A percentile compares a stretch with the other conserved stretches of the same genome.
These are phyloP conservation scores for Blechomonas ayalai DNA, from an alignment of 208 protist species.

Conservation along the genomic window DNA sequence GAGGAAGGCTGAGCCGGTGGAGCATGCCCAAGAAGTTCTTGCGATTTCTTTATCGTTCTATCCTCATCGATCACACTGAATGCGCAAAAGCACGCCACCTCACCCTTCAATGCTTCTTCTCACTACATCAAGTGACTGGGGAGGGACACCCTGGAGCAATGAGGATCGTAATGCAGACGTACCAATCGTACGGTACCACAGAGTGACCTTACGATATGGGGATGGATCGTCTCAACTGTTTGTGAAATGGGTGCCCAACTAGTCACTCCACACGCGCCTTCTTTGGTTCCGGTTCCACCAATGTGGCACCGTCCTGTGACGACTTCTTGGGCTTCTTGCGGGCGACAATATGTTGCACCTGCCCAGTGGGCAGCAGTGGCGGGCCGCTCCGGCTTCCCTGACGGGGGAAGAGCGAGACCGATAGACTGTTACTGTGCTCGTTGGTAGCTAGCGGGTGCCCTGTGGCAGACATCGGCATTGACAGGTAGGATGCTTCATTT, in stretches of 20 bases:
- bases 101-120: too few relatives aligned
- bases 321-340: constrained; percentile 64
- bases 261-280: constrained; percentile 11
- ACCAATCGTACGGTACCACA: too few relatives aligned
- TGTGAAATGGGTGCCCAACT: background rate
- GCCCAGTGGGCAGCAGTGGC: constrained; percentile 13
- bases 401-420: constrained; percentile 66
- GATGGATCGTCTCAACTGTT: background rate
- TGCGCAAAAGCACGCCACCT: too few relatives aligned
- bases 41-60: too few relatives aligned
- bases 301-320: background rate
- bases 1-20: too few relatives aligned
- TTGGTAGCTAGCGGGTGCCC: constrained; percentile 26
- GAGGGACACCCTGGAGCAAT: too few relatives aligned
- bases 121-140: too few relatives aligned
- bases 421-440: constrained; percentile 69
- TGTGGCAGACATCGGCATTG: constrained; percentile 64
- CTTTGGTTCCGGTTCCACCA: constrained; percentile 19
- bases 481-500: constrained; percentile 46
- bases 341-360: constrained; percentile 42
- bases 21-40: too few relatives aligned
- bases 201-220: background rate
- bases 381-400: constrained; percentile 31
- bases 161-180: too few relatives aligned
- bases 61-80: too few relatives aligned